Conservation (phyloP, 2,329 filamentous ascomycete species). For the Alternaria rosae region DNA sequence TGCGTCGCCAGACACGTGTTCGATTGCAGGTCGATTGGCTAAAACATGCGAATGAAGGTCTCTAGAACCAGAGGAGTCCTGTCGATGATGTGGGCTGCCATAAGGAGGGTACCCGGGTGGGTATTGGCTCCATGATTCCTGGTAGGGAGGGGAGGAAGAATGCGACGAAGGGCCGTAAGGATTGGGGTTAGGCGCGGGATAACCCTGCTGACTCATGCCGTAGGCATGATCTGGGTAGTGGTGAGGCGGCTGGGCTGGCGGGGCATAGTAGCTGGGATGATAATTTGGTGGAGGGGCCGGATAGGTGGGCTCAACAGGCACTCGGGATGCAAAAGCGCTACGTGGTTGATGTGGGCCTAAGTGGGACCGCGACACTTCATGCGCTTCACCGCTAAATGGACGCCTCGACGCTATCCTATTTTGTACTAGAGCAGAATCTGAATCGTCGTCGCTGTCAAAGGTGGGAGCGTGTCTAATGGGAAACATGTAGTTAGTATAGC, state of each 20-base stretch:
- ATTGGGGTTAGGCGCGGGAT: conserved; percentile 34
- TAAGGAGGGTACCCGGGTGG: conserved; percentile 46
- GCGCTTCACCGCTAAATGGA: conserved; percentile 39
- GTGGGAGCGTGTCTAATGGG: conserved; percentile 35
- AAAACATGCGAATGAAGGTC: conserved; percentile 41
- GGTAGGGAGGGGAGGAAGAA: conserved; percentile 47
- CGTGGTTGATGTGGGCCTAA: conserved; percentile 39
- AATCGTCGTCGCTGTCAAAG: conserved; percentile 45
- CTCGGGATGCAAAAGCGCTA: conserved; percentile 45
- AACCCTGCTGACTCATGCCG: conserved; percentile 46
- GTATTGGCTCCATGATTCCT: conserved; percentile 46
- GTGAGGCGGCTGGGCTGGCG: conserved; percentile 42
- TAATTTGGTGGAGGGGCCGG: conserved; percentile 69
- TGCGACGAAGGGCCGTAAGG: conserved; percentile 47
- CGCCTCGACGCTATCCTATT: conserved; percentile 28
- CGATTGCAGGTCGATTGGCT: conserved; percentile 43
- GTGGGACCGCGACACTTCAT: conserved; percentile 35
- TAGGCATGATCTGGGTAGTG: conserved; percentile 45
- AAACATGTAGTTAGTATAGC: conserved; percentile 9
- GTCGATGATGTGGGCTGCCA: conserved; percentile 45
- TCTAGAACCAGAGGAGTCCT: conserved; percentile 49
- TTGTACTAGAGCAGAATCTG: conserved; percentile 41
- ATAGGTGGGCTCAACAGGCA: conserved; percentile 45
- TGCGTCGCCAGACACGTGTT: conserved; percentile 48
- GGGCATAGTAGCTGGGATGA: conserved; percentile 47